A percentile compares a stretch with the other conserved stretches of the same genome.
Conservation (phyloP, 805 yeast species). For the Schwanniomyces sp. region DNA sequence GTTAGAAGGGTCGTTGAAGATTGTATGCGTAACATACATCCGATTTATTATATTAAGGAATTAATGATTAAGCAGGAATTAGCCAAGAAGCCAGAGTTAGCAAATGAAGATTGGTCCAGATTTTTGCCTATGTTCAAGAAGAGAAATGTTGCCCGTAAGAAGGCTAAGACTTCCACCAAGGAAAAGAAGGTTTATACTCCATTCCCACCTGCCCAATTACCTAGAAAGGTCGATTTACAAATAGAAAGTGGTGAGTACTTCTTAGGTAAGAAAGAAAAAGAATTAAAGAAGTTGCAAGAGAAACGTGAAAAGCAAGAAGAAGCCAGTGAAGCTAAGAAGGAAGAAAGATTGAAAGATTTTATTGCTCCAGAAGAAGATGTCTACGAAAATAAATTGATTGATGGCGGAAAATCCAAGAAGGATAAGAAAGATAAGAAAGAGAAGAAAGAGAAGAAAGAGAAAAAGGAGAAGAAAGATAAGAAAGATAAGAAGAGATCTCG, state of each 20-base stretch:
- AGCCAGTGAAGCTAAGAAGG: constrained; percentile 60
- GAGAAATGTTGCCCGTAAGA: constrained; percentile 92
- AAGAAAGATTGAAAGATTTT: constrained; percentile 74
- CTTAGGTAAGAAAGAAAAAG: constrained; percentile 83
- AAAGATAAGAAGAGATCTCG: constrained; percentile 18
- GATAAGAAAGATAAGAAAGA: constrained; percentile 23
- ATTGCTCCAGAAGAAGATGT: constrained; percentile 81
- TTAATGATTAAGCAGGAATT: constrained; percentile 96
- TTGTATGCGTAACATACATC: constrained; percentile 95
- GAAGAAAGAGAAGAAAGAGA: constrained; percentile 21
- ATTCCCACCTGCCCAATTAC: constrained; percentile 97
- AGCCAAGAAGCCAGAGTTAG: constrained; percentile 92
- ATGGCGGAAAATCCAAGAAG: constrained; percentile 11
- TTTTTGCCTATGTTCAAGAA: constrained; percentile 96
- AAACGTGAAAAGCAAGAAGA: constrained; percentile 79
- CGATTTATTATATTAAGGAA: constrained; percentile 97
- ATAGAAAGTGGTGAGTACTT: constrained; percentile 98
- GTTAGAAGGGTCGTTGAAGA: constrained; percentile 94
- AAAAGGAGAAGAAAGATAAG: constrained; percentile 12
- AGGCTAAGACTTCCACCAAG: constrained; percentile 75
- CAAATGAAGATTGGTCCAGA: constrained; percentile 95
- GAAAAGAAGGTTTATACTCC: constrained; percentile 89
- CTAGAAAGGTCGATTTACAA: constrained; percentile 95
- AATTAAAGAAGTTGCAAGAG: constrained; percentile 64
- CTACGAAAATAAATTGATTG: constrained; percentile 42